Evolutionary conservation across 2,329 filamentous ascomycete genomes (phyloP), one percentile per base, ranked within the genome.

Genomic region (Neurospora sp.): DNA sequence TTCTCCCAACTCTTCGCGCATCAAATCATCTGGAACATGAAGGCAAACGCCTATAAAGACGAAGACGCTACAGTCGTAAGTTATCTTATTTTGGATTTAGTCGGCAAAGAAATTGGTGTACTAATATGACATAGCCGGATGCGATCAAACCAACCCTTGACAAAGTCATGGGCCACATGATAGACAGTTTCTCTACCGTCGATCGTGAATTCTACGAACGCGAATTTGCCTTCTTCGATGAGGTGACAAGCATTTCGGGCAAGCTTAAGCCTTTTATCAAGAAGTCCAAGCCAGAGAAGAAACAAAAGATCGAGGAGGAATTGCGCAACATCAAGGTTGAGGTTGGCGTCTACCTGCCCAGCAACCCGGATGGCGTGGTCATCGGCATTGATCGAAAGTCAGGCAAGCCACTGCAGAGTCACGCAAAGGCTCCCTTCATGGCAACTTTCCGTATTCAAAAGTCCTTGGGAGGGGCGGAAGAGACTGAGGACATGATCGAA

Each of bases 11-110:
- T 98, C 8, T 99, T 99, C 80, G 95, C 96, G 2, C 96, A 99
- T 79, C 96, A 99, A 77, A 98, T 99, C 74, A 99, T 99, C 78
- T 99, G 96, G 96, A 99, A 99, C 79, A 99, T 99, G 91, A 99
- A 98, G 79, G 96, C 96, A 39, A 99, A 99, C 79, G 92, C 94
- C 1, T 99, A 92, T 85, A 99, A 97, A 79, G 96, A 99, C 74
- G 95, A 99, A 76, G 93, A 97, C 74, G 94, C 91, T 15, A 88
- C 91, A 75, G 87, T 97, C 73, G 90, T 92, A 83, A 84, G 89
- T 81, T 19, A 4, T n/a, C 17, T 28, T n/a, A n/a, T n/a, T 19
- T 6, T 11, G 28, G 8, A 3, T 69, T 28, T 2, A 36, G 37
- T 15, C 23, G 4, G 46, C 66, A n/a, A 43, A 40, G 10, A 66